These are phyloP conservation scores for Bromus sterilis DNA, from an alignment of 176 grass and related monocot species.

Conservation along the genomic window DNA sequence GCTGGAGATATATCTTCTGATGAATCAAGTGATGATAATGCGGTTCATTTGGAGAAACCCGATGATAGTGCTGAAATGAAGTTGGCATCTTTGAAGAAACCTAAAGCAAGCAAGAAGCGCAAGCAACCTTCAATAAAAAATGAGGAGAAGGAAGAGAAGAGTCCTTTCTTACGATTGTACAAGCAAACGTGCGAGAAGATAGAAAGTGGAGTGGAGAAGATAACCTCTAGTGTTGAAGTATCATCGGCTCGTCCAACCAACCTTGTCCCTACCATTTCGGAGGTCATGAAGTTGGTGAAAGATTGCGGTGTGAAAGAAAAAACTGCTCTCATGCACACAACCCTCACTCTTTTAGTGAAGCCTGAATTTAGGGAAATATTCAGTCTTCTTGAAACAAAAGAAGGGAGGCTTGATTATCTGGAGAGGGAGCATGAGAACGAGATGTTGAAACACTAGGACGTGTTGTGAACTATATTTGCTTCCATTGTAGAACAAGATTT, in stretches of 20 bases:
- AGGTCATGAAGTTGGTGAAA: background rate
- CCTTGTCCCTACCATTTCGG: background rate
- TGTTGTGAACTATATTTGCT: background rate
- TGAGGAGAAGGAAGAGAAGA: constrained; percentile 2
- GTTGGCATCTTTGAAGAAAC: background rate
- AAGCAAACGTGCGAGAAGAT: background rate
- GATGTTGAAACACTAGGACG: background rate
- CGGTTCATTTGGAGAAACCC: background rate
- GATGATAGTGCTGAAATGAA: background rate
- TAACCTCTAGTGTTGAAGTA: background rate
- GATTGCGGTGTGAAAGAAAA: background rate
- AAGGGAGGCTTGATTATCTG: background rate
- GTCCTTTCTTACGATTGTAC: background rate
- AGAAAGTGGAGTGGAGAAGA: background rate
- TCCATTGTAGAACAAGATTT: too few relatives aligned
- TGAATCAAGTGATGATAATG: too few relatives aligned
- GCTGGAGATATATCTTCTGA: too few relatives aligned
- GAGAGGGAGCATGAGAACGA: background rate
- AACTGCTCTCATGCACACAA: background rate
- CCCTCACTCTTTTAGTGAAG: background rate
- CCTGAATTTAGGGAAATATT: background rate
- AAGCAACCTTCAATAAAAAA: background rate
- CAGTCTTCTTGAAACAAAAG: background rate
- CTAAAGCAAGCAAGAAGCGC: background rate
- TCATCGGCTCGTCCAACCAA: background rate